phyloP scores from a whole-genome alignment of 2,329 filamentous ascomycete genomes.

The Gremmenia infestans region DNA sequence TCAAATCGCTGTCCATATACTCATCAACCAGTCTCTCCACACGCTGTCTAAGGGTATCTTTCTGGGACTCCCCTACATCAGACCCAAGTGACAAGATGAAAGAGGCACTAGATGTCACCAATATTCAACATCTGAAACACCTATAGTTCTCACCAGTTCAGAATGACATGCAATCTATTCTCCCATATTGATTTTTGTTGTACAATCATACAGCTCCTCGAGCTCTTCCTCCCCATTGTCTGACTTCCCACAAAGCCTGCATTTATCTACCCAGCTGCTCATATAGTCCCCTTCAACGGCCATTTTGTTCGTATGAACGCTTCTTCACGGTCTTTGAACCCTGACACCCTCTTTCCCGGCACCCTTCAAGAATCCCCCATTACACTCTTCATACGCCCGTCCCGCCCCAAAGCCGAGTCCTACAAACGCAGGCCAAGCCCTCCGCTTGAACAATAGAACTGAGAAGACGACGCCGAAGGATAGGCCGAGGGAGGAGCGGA shows the following conservation, averaged over 20 bases:
- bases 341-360: conserved; percentile 27
- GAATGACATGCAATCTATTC: conserved; percentile 7
- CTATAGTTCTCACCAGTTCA: background rate
- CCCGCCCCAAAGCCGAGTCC: conserved; percentile 94
- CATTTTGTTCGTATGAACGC: background rate
- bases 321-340: conserved; percentile 21
- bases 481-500: conserved; percentile 92
- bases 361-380: conserved; percentile 41
- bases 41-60: too few relatives aligned
- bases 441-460: conserved; percentile 94
- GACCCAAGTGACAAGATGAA: too few relatives aligned
- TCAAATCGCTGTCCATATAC: too few relatives aligned
- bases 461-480: conserved; percentile 98
- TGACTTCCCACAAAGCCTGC: background rate
- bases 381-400: conserved; percentile 97
- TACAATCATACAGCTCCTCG: conserved; percentile 25
- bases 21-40: too few relatives aligned
- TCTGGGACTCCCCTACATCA: too few relatives aligned
- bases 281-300: background rate
- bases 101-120: too few relatives aligned
- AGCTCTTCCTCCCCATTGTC: background rate
- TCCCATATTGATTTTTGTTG: conserved; percentile 13
- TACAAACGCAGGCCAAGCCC: conserved; percentile 95
- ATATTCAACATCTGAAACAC: background rate
- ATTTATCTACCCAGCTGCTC: background rate